Base-by-base conservation (phyloP, 2,329 filamentous ascomycete genomes). In the Verticillium nonalfalfae region DNA sequence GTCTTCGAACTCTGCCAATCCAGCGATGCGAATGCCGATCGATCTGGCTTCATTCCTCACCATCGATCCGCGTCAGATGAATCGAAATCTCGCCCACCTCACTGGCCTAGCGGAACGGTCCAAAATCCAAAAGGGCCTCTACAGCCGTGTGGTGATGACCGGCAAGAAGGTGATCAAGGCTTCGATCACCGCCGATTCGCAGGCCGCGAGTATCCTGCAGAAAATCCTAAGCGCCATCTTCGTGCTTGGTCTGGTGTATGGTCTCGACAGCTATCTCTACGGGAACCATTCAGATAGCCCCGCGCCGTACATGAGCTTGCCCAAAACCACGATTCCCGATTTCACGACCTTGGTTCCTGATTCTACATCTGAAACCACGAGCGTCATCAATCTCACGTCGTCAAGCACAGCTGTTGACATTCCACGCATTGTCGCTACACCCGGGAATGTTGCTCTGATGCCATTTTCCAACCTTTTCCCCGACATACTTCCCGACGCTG, bases 21-120 rank as follows among this genome's bases (percentile, higher is more conserved):
- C 74, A 26, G 72, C 78, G 59, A 73, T 75, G 60, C 73, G 78
- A 45, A 68, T 81, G 15, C 80, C 81, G 7, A 78, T 83, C 59
- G 80, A 83, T 64, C 68, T 81, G 18, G 68, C 69, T 2, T 80
- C 79, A 11, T 83, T 83, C 65, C 71, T 79, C 61, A 79, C 79
- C 62, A 78, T 83, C 62, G 80, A 83, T 66, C 76, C 78, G 34
- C 74, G 80, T 57, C 81, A 83, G 69, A 79, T 83, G 75, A 83
- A 83, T 67, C 75, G 80, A 62, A 81, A 82, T 64, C 68, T 83
- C 26, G 79, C 80, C n/a, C 79, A 77, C 61, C 68, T 83, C 45
- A 81, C 80, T 7, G 75, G 75, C 3, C 67, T 52, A n/a, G 45
- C 45, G 7, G 45, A 52, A 3, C n/a, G 45, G 18, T 18, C 45